phyloP scores from a whole-genome alignment of 805 yeast species.

The Kodamaea jinghongensis region DNA sequence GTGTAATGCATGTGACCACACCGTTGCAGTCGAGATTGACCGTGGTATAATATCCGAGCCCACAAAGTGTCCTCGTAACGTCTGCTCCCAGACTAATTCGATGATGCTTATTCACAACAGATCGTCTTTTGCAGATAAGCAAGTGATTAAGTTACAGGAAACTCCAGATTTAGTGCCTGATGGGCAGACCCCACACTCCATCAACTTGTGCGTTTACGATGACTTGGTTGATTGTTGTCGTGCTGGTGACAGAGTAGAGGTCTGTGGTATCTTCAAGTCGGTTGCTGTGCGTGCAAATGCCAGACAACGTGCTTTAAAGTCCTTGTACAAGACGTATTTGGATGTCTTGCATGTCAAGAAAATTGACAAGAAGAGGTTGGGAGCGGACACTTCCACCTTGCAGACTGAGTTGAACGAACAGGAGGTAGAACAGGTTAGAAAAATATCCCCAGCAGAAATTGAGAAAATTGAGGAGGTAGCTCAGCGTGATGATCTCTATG shows the following conservation, averaged over 20 bases:
- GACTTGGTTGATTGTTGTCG: slow-evolving; percentile 91
- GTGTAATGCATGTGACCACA: slow-evolving; percentile 93
- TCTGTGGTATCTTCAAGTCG: slow-evolving; percentile 92
- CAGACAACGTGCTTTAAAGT: slow-evolving; percentile 77
- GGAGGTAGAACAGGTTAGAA: slow-evolving; percentile 76
- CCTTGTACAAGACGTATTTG: slow-evolving; percentile 84
- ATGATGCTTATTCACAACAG: slow-evolving; percentile 92
- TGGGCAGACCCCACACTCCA: slow-evolving; percentile 98
- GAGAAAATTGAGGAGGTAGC: slow-evolving; percentile 60
- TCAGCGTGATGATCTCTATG: slow-evolving; percentile 75
- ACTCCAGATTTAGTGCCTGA: slow-evolving; percentile 96
- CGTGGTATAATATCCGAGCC: slow-evolving; percentile 95
- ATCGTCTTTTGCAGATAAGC: slow-evolving; percentile 91
- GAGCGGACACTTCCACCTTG: slow-evolving; percentile 71
- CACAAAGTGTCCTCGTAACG: slow-evolving; percentile 83
- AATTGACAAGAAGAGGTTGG: slow-evolving; percentile 76
- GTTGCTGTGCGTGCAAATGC: slow-evolving; percentile 88
- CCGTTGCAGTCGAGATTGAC: slow-evolving; percentile 87
- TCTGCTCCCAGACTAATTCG: slow-evolving; percentile 77
- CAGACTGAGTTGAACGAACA: slow-evolving; percentile 51
- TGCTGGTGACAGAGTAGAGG: slow-evolving; percentile 96
- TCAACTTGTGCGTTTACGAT: slow-evolving; percentile 90
- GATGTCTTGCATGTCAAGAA: slow-evolving; percentile 94
- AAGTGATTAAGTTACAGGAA: slow-evolving; percentile 89
- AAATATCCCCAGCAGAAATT: slow-evolving; percentile 67